Evolutionary conservation across 139 green algal species (phyloP).

Genomic region (Protoeuglena noctilucae): DNA sequence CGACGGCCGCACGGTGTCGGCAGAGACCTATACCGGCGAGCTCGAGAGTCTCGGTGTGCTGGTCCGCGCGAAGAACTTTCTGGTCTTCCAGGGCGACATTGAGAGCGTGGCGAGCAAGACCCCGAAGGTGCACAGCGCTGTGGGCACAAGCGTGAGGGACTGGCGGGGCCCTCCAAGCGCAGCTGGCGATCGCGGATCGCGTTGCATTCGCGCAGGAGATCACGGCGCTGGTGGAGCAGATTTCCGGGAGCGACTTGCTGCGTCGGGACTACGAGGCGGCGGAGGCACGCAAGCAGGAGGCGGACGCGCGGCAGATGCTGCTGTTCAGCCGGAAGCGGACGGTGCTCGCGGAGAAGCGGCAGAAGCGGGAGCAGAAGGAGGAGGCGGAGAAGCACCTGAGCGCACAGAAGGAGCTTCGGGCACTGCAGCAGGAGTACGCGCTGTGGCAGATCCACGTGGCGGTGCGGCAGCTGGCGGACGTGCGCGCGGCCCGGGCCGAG

Average conservation of each 20-base stretch:
- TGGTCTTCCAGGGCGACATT: conserved; percentile 98
- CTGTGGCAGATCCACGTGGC: conserved; percentile 71
- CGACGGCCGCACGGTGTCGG: conserved; percentile 44
- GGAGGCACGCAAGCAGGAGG: conserved; percentile 22
- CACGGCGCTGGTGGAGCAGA: conserved; percentile 77
- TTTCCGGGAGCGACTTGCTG: conserved; percentile 49
- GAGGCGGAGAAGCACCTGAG: conserved; percentile 79
- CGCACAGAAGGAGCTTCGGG: conserved; percentile 47
- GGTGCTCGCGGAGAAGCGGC: conserved; percentile 52
- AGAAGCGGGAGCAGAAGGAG: conserved; percentile 94
- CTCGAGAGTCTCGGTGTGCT: conserved; percentile 73
- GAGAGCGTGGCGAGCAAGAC: conserved; percentile 73
- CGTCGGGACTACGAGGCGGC: conserved; percentile 53
- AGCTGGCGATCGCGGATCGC: no score
- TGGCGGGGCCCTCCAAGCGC: no score
- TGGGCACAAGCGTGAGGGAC: no score
- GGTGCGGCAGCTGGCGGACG: conserved; percentile 24
- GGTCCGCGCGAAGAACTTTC: conserved; percentile 90
- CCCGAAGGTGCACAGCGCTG: no score
- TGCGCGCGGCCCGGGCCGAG: conserved; percentile 12
- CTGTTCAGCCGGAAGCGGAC: conserved; percentile 58
- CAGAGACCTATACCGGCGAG: conserved; percentile 67
- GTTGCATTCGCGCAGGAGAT: no score
- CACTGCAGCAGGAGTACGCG: conserved; percentile 29
- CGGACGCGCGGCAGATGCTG: conserved; percentile 43